These are phyloP conservation scores for Tolypocladium album DNA, from an alignment of 2,329 filamentous ascomycete species.

Conservation along the genomic window DNA sequence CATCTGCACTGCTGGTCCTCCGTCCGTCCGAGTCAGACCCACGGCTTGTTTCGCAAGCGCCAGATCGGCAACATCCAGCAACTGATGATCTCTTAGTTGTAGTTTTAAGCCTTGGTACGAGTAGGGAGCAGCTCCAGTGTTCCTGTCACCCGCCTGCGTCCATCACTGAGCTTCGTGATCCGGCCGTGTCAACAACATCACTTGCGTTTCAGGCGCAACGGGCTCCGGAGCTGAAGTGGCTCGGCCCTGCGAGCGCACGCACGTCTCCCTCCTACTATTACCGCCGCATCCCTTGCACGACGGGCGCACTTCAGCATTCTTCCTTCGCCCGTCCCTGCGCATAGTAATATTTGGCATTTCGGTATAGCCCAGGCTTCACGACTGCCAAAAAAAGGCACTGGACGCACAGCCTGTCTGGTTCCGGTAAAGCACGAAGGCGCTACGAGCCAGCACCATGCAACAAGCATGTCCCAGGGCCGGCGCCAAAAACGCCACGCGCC, in stretches of 20 bases:
- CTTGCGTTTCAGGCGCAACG: not conserved
- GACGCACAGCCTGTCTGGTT: not conserved
- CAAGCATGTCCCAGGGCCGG: not conserved
- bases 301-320: not conserved
- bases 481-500: not conserved
- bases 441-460: not conserved
- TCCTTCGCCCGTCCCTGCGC: not conserved
- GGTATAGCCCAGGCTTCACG: not conserved
- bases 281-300: not conserved
- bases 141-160: not conserved
- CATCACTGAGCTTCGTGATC: not conserved
- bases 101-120: not conserved
- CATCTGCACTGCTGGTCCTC: not conserved
- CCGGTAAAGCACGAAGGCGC: not conserved
- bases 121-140: not conserved
- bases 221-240: not conserved
- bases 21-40: not conserved
- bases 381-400: not conserved
- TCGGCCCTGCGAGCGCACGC: not conserved
- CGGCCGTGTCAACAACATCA: not conserved
- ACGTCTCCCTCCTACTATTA: too few relatives aligned
- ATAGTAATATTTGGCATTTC: not conserved
- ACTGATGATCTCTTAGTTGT: not conserved
- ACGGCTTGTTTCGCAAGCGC: not conserved
- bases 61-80: not conserved